These are phyloP conservation scores for Phascolomyces articulosus DNA, from an alignment of 371 early-diverging fungal species.

Conservation along the genomic window DNA sequence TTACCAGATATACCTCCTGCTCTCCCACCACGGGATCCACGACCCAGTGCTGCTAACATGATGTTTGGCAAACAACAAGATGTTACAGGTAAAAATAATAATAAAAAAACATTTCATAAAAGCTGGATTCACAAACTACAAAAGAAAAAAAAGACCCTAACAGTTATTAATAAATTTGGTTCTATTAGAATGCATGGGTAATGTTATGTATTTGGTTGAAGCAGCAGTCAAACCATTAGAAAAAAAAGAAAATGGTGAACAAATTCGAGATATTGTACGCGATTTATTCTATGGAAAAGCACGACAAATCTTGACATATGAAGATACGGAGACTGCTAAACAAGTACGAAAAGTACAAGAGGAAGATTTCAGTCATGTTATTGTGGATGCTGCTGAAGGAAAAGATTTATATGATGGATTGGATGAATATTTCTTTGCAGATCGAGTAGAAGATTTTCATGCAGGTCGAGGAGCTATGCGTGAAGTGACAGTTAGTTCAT, in stretches of 20 bases:
- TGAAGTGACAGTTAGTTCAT: slow-evolving; percentile 50
- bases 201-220: slow-evolving; percentile 67
- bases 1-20: slow-evolving; percentile 4
- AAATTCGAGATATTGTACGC: slow-evolving; percentile 46
- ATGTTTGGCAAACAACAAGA: slow-evolving; percentile 73
- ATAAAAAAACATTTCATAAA: too few species aligned
- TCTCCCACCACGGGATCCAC: background rate
- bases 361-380: slow-evolving; percentile 69
- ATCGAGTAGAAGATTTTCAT: slow-evolving; percentile 46
- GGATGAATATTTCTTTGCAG: slow-evolving; percentile 65
- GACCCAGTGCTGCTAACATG: slow-evolving; percentile 39
- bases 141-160: background rate
- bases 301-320: slow-evolving; percentile 58
- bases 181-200: slow-evolving; percentile 74
- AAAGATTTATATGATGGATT: slow-evolving; percentile 64
- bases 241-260: slow-evolving; percentile 32
- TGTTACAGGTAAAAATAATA: slow-evolving; percentile 43
- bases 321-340: slow-evolving; percentile 41
- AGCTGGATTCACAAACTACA: too few species aligned
- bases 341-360: slow-evolving; percentile 47
- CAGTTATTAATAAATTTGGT: slow-evolving; percentile 3
- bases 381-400: slow-evolving; percentile 62
- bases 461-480: slow-evolving; percentile 58
- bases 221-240: slow-evolving; percentile 47
- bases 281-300: slow-evolving; percentile 69